phyloP scores from a whole-genome alignment of 805 yeast genomes.

The Debaryomyces tyrocola region DNA sequence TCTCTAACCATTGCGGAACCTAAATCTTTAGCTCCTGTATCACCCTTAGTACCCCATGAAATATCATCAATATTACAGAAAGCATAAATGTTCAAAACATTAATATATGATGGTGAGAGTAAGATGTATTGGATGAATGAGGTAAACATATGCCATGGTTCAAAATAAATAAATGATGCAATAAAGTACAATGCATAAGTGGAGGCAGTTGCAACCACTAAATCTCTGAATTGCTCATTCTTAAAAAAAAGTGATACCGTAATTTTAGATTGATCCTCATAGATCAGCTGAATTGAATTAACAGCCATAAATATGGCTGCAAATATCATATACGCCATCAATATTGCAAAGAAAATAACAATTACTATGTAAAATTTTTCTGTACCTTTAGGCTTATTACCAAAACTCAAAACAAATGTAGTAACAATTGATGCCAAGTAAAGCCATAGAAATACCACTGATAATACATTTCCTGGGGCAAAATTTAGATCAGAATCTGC shows the following conservation, averaged over 20 bases:
- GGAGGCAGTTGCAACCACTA: slow-evolving; percentile 58
- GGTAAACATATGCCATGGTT: slow-evolving; percentile 67
- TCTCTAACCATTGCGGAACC: slow-evolving; percentile 55
- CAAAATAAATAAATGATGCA: slow-evolving; percentile 58
- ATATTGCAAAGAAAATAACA: slow-evolving; percentile 56
- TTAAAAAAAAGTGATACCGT: slow-evolving; percentile 47
- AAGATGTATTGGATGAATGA: slow-evolving; percentile 53
- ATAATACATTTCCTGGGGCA: slow-evolving; percentile 49
- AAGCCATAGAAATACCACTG: slow-evolving; percentile 54
- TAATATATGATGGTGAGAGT: slow-evolving; percentile 52
- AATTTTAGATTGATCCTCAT: slow-evolving; percentile 35
- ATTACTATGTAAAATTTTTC: slow-evolving; percentile 52
- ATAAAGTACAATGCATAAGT: slow-evolving; percentile 63
- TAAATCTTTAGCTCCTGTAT: slow-evolving; percentile 55
- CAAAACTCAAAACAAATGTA: slow-evolving; percentile 62
- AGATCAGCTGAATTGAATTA: slow-evolving; percentile 44
- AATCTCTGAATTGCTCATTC: slow-evolving; percentile 45
- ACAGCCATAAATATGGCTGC: slow-evolving; percentile 61
- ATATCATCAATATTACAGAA: slow-evolving; percentile 72
- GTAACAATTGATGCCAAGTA: slow-evolving; percentile 57
- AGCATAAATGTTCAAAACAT: slow-evolving; percentile 63
- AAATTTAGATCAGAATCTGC: slow-evolving; percentile 35
- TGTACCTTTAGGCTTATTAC: slow-evolving; percentile 65
- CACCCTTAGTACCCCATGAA: slow-evolving; percentile 77
- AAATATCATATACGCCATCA: slow-evolving; percentile 58